Conservation (phyloP, 352 stramenopile species). For the Globisporangium heterothallicum region DNA sequence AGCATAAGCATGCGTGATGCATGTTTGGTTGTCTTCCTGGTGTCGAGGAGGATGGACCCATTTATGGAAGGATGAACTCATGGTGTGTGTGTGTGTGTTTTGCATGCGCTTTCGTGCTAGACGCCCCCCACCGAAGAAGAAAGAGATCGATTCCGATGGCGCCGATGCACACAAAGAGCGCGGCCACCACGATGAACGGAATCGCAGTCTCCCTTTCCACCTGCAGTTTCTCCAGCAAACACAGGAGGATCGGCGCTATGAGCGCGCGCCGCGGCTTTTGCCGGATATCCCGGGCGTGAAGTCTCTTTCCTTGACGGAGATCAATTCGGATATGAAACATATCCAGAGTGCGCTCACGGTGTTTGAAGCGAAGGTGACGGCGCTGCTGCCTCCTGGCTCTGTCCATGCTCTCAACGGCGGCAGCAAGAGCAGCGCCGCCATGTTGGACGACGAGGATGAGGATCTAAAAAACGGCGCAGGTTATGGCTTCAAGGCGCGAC, state of each 20-base stretch:
- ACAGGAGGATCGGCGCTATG: constrained; percentile 35
- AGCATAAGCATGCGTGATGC: neutral
- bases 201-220: constrained; percentile 16
- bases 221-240: constrained; percentile 29
- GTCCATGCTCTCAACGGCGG: neutral
- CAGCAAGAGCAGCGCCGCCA: neutral
- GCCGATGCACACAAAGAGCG: constrained; percentile 14
- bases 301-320: constrained; percentile 39
- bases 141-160: constrained; percentile 26
- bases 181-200: constrained; percentile 2
- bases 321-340: constrained; percentile 47
- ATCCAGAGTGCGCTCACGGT: constrained; percentile 42
- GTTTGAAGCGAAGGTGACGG: constrained; percentile 34
- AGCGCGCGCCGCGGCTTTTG: constrained; percentile 39
- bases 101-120: constrained; percentile 17
- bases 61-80: neutral
- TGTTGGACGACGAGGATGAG: neutral
- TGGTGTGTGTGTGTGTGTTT: constrained; percentile 1
- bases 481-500: constrained; percentile 4
- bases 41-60: neutral
- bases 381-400: constrained; percentile 13
- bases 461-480: neutral
- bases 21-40: neutral
- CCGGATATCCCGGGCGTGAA: constrained; percentile 57
- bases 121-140: constrained; percentile 46